Evolutionary conservation across 225 moss, liverwort and hornwort species (phyloP).

Genomic region (Sphagnum tenellum): DNA sequence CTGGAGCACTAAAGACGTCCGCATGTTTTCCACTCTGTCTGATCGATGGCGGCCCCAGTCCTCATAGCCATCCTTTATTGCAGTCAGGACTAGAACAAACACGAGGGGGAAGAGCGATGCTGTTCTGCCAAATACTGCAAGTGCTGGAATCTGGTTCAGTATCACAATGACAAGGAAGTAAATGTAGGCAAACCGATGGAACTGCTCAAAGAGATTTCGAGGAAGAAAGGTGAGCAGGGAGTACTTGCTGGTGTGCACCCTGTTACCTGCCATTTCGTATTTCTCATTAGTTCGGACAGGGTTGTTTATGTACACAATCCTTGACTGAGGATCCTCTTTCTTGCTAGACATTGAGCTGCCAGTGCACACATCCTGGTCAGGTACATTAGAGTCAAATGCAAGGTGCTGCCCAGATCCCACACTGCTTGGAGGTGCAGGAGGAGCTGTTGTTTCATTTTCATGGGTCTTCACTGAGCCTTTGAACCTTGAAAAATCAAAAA

Average conservation of each 20-base stretch:
- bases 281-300: slow-evolving; percentile 30
- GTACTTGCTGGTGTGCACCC: slow-evolving; percentile 48
- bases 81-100: slow-evolving; percentile 39
- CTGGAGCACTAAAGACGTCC: slow-evolving; percentile 32
- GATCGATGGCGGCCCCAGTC: slow-evolving; percentile 44
- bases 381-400: background rate
- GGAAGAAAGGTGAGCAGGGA: slow-evolving; percentile 31
- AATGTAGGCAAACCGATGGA: slow-evolving; percentile 48
- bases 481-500: slow-evolving; percentile 12
- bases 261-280: slow-evolving; percentile 19
- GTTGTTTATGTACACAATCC: slow-evolving; percentile 33
- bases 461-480: slow-evolving; percentile 9
- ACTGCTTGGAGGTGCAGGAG: slow-evolving; percentile 25
- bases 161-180: slow-evolving; percentile 45
- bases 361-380: slow-evolving; percentile 5
- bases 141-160: slow-evolving; percentile 43
- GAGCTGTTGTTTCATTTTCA: slow-evolving; percentile 10
- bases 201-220: slow-evolving; percentile 44
- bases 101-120: slow-evolving; percentile 44
- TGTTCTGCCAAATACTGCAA: slow-evolving; percentile 47
- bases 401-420: slow-evolving; percentile 27
- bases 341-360: slow-evolving; percentile 5
- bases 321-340: slow-evolving; percentile 21
- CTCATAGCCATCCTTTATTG: slow-evolving; percentile 49
- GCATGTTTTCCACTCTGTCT: slow-evolving; percentile 35